A percentile compares a stretch with the other conserved stretches of the same genome.
Conservation (phyloP, 768 basidiomycete species). For the Naganishia vishniacii region DNA sequence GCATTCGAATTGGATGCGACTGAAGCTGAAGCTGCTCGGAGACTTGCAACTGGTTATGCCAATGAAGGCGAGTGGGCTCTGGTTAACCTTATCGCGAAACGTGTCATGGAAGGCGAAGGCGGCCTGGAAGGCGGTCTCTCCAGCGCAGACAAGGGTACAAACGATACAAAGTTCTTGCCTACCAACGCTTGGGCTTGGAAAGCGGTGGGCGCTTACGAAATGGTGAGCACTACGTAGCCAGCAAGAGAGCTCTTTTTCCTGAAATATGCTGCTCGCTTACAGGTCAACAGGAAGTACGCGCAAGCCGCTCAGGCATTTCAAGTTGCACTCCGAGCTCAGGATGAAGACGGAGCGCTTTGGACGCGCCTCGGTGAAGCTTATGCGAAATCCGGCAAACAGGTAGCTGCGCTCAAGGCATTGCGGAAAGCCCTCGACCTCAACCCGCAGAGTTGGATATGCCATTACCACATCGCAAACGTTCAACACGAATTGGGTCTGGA, state of each 20-base stretch:
- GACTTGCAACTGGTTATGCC: slow-evolving; percentile 82
- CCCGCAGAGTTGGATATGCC: slow-evolving; percentile 74
- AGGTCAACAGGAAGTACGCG: slow-evolving; percentile 55
- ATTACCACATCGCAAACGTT: slow-evolving; percentile 77
- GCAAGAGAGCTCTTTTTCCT: neutral
- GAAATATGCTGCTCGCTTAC: too few species aligned
- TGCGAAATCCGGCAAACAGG: slow-evolving; percentile 75
- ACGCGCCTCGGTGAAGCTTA: slow-evolving; percentile 87
- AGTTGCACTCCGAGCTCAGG: slow-evolving; percentile 71
- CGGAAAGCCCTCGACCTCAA: slow-evolving; percentile 65
- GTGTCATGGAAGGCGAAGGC: slow-evolving; percentile 90
- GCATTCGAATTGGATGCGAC: slow-evolving; percentile 93
- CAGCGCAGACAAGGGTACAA: slow-evolving; percentile 54
- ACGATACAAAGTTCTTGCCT: slow-evolving; percentile 51
- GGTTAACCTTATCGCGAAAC: slow-evolving; percentile 84
- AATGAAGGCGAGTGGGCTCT: slow-evolving; percentile 92
- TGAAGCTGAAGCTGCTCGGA: slow-evolving; percentile 75
- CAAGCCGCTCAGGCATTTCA: slow-evolving; percentile 79
- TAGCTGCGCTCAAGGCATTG: slow-evolving; percentile 83
- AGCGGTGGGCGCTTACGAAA: slow-evolving; percentile 45
- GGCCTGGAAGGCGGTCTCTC: slow-evolving; percentile 60
- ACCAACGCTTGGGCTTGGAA: slow-evolving; percentile 98
- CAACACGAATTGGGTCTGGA: slow-evolving; percentile 70
- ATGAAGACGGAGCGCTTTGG: slow-evolving; percentile 78
- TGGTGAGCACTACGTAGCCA: slow-evolving; percentile 8